Evolutionary conservation across 1,139 yeast genomes (phyloP).

Genomic region (Tardiomyces digboiensis): DNA sequence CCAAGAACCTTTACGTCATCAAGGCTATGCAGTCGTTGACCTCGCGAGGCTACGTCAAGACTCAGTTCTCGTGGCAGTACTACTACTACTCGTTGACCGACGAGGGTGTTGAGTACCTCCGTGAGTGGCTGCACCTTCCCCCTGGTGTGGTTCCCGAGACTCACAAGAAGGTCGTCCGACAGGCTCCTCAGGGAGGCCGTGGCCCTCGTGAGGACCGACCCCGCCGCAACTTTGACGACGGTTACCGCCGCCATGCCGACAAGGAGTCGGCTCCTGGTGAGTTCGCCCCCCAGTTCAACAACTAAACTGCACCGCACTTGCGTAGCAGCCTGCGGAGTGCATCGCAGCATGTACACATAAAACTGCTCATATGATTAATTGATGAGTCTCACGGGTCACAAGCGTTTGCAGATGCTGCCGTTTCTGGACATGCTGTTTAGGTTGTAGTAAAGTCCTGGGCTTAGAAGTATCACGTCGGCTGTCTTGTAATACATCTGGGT

Average conservation of each 20-base stretch:
- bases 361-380: conserved; percentile 1
- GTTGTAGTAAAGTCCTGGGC: no score
- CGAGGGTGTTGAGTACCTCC: conserved; percentile 98
- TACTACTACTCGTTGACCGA: conserved; percentile 99
- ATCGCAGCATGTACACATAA: not conserved
- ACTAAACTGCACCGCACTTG: not conserved
- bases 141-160: conserved; percentile 98
- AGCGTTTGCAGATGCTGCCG: no score
- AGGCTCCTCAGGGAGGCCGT: conserved; percentile 45
- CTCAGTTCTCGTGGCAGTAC: conserved; percentile 99
- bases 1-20: conserved; percentile 97
- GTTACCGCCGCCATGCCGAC: conserved; percentile 29
- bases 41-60: conserved; percentile 98
- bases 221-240: conserved; percentile 27
- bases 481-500: no score
- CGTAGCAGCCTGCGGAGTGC: conserved; percentile 1
- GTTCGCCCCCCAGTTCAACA: not conserved
- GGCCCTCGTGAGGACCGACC: conserved; percentile 21
- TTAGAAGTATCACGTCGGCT: no score
- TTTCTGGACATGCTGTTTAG: no score
- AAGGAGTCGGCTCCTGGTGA: conserved; percentile 21
- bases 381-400: not conserved
- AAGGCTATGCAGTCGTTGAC: conserved; percentile 99
- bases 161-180: conserved; percentile 92
- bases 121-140: conserved; percentile 98